A percentile compares a stretch with the other conserved stretches of the same genome.
Conservation (phyloP, 179 eudicot genomes). For the Nepenthes alata region DNA sequence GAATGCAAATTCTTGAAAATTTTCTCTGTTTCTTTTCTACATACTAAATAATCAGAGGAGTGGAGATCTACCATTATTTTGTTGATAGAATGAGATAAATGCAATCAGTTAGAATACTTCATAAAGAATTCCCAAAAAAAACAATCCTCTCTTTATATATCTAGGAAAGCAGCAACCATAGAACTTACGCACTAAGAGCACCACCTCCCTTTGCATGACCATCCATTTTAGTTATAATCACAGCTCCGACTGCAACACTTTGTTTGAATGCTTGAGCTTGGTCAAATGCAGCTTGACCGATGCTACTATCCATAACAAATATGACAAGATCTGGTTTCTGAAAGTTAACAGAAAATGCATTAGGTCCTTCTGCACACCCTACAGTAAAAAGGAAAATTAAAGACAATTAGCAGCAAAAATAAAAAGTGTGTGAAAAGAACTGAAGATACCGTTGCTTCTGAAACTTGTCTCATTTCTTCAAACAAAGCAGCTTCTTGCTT, state of each 20-base stretch:
- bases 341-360: conserved; percentile 9
- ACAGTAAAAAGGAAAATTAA: neutral
- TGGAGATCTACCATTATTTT: too few species aligned
- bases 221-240: conserved; percentile 94
- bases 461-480: conserved; percentile 98
- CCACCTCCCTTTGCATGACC: conserved; percentile 99
- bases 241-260: conserved; percentile 97
- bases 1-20: too few species aligned
- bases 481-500: conserved; percentile 93
- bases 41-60: too few species aligned
- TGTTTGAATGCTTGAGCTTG: conserved; percentile 97
- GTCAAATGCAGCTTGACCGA: conserved; percentile 93
- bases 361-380: conserved; percentile 2
- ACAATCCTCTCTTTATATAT: neutral
- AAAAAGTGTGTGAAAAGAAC: neutral
- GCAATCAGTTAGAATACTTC: too few species aligned
- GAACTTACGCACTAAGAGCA: conserved; percentile 98
- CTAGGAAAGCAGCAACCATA: neutral
- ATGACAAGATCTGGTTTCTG: conserved; percentile 97
- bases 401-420: neutral
- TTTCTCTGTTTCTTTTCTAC: too few species aligned
- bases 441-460: conserved; percentile 71
- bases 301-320: conserved; percentile 98
- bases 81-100: too few species aligned
- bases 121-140: too few species aligned